Evolutionary conservation across 176 grass and related monocot genomes (phyloP).

Genomic region (Rhipidocladum racemiflorum): DNA sequence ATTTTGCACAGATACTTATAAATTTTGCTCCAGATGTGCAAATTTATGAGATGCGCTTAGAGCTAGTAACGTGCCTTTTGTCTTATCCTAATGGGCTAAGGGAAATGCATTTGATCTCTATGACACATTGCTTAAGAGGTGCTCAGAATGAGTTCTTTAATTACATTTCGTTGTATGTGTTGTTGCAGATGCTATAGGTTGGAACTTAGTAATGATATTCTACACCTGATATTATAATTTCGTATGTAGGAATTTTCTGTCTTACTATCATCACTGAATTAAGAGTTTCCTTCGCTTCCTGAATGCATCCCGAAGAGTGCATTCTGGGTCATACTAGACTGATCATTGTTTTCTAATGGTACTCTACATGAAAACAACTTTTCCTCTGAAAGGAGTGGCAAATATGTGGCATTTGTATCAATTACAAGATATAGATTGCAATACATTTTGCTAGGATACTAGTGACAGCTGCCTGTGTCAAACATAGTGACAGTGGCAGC

Average conservation of each 20-base stretch:
- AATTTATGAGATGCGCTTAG: background rate
- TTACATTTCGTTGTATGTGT: background rate
- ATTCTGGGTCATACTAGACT: background rate
- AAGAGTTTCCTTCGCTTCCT: background rate
- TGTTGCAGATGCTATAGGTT: background rate
- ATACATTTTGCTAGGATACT: background rate
- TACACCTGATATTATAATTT: background rate
- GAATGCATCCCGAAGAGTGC: background rate
- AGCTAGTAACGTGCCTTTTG: background rate
- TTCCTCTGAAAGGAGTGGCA: background rate
- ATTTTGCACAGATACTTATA: background rate
- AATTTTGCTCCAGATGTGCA: background rate
- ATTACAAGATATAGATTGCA: background rate
- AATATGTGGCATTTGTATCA: background rate
- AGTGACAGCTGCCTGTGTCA: background rate
- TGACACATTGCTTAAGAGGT: background rate
- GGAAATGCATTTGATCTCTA: background rate
- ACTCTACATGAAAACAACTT: background rate
- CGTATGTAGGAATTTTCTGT: background rate
- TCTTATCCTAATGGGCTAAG: background rate
- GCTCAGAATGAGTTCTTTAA: background rate
- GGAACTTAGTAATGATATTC: background rate
- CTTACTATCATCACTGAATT: background rate
- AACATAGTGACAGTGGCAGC: background rate
- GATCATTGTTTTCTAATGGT: background rate